A percentile compares a stretch with the other conserved stretches of the same genome.
Evolutionary conservation across 306 rosid genomes (phyloP).

Genomic region (Senna siamea): DNA sequence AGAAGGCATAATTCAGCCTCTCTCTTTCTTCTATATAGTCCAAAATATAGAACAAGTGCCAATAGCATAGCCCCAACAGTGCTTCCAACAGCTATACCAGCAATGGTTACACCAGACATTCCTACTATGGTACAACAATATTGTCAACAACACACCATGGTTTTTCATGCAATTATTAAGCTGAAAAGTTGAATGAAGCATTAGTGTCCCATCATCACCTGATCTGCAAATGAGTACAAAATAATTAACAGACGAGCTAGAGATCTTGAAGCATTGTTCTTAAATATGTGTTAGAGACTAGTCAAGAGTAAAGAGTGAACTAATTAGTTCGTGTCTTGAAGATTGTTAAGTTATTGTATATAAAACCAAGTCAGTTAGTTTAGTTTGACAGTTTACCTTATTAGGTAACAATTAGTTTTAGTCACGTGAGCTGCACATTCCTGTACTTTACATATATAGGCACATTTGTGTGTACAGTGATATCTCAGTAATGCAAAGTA

Average conservation of each 20-base stretch:
- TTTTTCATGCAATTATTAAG: slow-evolving; percentile 10
- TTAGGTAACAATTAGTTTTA: too few relatives aligned
- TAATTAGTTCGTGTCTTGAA: too few relatives aligned
- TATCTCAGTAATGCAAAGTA: too few relatives aligned
- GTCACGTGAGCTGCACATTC: too few relatives aligned
- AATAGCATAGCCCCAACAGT: slow-evolving; percentile 48
- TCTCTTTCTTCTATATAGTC: slow-evolving; percentile 49
- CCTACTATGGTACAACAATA: slow-evolving; percentile 52
- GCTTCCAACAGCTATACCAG: slow-evolving; percentile 57
- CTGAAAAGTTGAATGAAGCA: slow-evolving; percentile 14
- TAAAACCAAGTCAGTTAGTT: too few relatives aligned
- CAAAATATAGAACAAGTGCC: slow-evolving; percentile 44
- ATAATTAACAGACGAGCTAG: slow-evolving; percentile 31
- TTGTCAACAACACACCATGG: slow-evolving; percentile 38
- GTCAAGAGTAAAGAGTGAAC: too few relatives aligned
- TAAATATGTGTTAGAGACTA: not conserved
- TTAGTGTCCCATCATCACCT: slow-evolving; percentile 50
- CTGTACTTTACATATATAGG: too few relatives aligned
- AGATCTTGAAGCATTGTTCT: slow-evolving; percentile 10
- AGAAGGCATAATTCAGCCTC: slow-evolving; percentile 48
- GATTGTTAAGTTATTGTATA: too few relatives aligned
- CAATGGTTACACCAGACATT: slow-evolving; percentile 54
- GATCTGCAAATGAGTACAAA: slow-evolving; percentile 59
- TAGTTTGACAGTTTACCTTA: too few relatives aligned
- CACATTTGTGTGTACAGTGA: too few relatives aligned